Conservation (phyloP, 23 red algal species). For the Chondrus crispus region DNA sequence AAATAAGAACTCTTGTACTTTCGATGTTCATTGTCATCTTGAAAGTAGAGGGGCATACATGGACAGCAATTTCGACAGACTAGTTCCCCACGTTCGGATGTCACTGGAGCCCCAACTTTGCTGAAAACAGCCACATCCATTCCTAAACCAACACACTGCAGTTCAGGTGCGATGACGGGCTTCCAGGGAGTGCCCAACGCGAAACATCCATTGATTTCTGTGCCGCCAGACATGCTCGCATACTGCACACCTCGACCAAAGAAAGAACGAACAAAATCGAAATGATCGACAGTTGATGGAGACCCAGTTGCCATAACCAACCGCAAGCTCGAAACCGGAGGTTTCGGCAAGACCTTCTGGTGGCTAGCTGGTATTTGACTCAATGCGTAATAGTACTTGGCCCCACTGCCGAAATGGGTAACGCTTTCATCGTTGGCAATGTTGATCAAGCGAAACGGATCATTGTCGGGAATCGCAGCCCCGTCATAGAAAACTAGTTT, state of each 20-base stretch:
- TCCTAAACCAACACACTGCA: constrained; percentile 68
- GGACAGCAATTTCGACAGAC: constrained; percentile 63
- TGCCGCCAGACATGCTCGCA: constrained; percentile 79
- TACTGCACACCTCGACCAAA: constrained; percentile 47
- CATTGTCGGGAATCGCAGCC: constrained; percentile 18
- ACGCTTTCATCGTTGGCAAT: constrained; percentile 53
- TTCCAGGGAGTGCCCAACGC: constrained; percentile 37
- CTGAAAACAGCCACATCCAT: constrained; percentile 75
- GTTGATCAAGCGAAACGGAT: constrained; percentile 14
- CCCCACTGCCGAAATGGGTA: constrained; percentile 68
- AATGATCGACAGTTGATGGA: constrained; percentile 66
- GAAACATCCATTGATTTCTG: constrained; percentile 93
- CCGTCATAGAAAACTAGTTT: constrained; percentile 78
- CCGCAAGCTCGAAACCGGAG: background rate
- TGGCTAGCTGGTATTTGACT: background rate
- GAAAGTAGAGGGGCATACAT: constrained; percentile 83
- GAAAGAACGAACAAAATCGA: constrained; percentile 25
- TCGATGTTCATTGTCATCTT: constrained; percentile 19
- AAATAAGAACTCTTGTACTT: constrained; percentile 68
- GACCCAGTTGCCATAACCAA: constrained; percentile 72
- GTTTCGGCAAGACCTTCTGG: background rate
- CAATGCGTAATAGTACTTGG: constrained; percentile 46
- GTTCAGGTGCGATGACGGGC: constrained; percentile 44
- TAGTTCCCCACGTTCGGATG: constrained; percentile 44
- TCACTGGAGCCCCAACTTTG: background rate